Evolutionary conservation across 2,329 filamentous ascomycete species (phyloP).

Genomic region (Leptographium lundbergii): DNA sequence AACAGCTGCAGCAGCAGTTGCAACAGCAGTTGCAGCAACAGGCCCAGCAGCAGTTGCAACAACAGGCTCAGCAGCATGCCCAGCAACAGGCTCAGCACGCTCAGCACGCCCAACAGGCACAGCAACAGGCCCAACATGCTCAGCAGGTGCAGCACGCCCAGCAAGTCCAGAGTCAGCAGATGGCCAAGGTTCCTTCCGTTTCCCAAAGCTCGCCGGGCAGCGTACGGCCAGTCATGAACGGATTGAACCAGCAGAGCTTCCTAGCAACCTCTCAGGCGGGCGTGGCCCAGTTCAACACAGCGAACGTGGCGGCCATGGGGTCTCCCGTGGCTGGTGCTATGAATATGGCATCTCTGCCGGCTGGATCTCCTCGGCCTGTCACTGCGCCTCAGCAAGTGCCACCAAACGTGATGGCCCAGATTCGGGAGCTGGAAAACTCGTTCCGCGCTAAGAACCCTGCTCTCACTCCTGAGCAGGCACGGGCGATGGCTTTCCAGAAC

Average conservation of each 20-base stretch:
- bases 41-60: conserved; percentile 19
- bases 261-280: conserved; percentile 39
- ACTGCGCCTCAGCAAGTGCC: conserved; percentile 31
- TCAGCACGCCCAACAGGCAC: conserved; percentile 33
- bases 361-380: conserved; percentile 26
- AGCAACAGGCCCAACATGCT: conserved; percentile 22
- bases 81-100: conserved; percentile 23
- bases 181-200: conserved; percentile 11
- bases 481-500: conserved; percentile 38
- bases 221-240: conserved; percentile 25
- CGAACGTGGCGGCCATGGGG: conserved; percentile 29
- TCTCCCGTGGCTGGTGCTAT: conserved; percentile 14
- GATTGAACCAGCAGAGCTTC: conserved; percentile 39
- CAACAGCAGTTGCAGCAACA: conserved; percentile 16
- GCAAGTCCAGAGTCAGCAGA: conserved; percentile 8
- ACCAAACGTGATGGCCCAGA: conserved; percentile 33
- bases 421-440: conserved; percentile 38
- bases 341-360: conserved; percentile 32
- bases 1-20: conserved; percentile 29
- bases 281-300: conserved; percentile 35
- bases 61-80: conserved; percentile 19
- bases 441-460: conserved; percentile 39
- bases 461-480: conserved; percentile 34
- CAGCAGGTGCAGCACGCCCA: conserved; percentile 18
- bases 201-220: conserved; percentile 19